These are phyloP conservation scores for Ilyonectria destructans DNA, from an alignment of 2,329 filamentous ascomycete genomes.

Conservation along the genomic window DNA sequence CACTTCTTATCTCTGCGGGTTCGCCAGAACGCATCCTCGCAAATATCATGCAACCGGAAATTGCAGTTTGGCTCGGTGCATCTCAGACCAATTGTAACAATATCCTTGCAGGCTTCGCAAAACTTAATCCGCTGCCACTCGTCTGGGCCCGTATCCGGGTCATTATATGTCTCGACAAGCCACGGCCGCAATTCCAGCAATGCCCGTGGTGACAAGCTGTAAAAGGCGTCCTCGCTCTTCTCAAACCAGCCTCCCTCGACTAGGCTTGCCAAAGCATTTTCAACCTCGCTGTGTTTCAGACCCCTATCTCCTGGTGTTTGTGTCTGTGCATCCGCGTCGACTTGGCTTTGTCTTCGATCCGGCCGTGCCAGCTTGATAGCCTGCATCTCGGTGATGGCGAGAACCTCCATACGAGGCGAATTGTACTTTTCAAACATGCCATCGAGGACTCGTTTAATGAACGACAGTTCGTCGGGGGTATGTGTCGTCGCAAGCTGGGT, in stretches of 20 bases:
- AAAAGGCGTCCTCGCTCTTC: slow-evolving; percentile 80
- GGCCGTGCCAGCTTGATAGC: slow-evolving; percentile 80
- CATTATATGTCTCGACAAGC: slow-evolving; percentile 93
- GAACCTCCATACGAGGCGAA: slow-evolving; percentile 82
- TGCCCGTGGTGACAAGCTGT: slow-evolving; percentile 81
- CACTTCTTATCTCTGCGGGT: slow-evolving; percentile 75
- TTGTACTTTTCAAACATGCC: slow-evolving; percentile 95
- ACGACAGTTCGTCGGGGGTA: slow-evolving; percentile 88
- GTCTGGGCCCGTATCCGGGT: slow-evolving; percentile 72
- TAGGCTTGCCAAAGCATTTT: slow-evolving; percentile 79
- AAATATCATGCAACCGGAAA: slow-evolving; percentile 83
- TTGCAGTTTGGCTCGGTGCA: slow-evolving; percentile 80
- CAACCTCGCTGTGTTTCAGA: slow-evolving; percentile 84
- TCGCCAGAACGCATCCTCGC: slow-evolving; percentile 81
- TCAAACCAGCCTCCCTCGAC: slow-evolving; percentile 90
- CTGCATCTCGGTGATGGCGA: slow-evolving; percentile 86
- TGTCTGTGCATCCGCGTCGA: slow-evolving; percentile 52
- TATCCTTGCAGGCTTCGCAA: slow-evolving; percentile 90
- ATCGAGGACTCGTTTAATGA: slow-evolving; percentile 89
- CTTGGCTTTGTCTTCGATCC: slow-evolving; percentile 56
- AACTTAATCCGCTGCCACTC: slow-evolving; percentile 85
- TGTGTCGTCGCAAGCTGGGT: slow-evolving; percentile 91
- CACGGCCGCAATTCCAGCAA: slow-evolving; percentile 89
- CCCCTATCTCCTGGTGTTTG: slow-evolving; percentile 64
- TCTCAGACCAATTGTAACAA: slow-evolving; percentile 88